These are phyloP conservation scores for Vicia sativa DNA, from an alignment of 306 rosid genomes.

Conservation along the genomic window DNA sequence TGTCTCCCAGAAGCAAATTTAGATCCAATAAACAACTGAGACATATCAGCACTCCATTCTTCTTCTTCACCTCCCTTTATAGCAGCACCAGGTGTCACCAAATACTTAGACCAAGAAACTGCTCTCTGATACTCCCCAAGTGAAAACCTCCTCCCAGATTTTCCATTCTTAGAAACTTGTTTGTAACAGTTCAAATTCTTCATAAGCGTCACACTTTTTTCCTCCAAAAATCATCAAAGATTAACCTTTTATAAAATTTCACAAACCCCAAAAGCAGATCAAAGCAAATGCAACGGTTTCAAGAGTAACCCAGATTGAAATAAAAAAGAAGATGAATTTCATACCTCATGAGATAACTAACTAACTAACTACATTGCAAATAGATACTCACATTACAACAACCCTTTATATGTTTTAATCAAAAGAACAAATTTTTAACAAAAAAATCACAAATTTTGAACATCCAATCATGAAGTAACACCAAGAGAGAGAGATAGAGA, in stretches of 20 bases:
- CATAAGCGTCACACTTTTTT: constrained; percentile 50
- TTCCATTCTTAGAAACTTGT: constrained; percentile 57
- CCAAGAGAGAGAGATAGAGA: constrained; percentile 17
- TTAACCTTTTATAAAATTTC: constrained; percentile 12
- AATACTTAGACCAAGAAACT: constrained; percentile 93
- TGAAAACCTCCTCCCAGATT: constrained; percentile 58
- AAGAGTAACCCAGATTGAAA: no score
- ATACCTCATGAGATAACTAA: constrained; percentile 16
- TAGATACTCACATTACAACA: constrained; percentile 28
- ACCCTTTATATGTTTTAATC: constrained; percentile 15
- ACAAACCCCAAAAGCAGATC: constrained; percentile 43
- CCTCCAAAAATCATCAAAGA: constrained; percentile 50
- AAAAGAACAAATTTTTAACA: constrained; percentile 36
- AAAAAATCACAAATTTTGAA: constrained; percentile 14
- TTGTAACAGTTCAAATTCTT: constrained; percentile 66
- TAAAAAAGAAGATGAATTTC: constrained; percentile 32
- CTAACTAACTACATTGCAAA: constrained; percentile 51
- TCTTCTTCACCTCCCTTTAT: constrained; percentile 88
- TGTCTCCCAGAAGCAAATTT: constrained; percentile 89
- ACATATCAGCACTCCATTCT: constrained; percentile 97
- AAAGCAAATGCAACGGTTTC: constrained; percentile 33
- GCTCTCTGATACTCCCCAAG: constrained; percentile 87
- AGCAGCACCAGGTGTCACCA: constrained; percentile 84
- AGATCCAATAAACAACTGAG: constrained; percentile 74
- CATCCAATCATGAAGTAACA: constrained; percentile 26